Base-by-base conservation (phyloP, 441 rosid species). In the Erodium trifolium region DNA sequence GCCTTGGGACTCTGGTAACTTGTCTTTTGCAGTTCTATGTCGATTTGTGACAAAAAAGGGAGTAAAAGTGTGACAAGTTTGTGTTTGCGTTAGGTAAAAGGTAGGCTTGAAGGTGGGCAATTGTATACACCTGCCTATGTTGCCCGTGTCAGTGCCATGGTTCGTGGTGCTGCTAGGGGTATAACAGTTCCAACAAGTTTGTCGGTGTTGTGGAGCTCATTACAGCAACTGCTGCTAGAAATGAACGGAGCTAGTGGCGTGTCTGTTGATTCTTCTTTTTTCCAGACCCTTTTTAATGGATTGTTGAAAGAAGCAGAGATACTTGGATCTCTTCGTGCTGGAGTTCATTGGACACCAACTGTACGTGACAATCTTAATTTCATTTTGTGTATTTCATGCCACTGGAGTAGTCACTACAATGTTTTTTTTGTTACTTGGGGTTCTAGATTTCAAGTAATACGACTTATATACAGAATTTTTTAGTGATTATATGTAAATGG, bases 81-180 rank as follows among this genome's bases (percentile, higher is more conserved):
- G 13, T 59, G 29, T 71, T 75, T 63, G 59, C 8, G 63, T 64
- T 73, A 93, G 99, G 96, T 93, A 79, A 84, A 87, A 82, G 99
- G 97, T 77, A 88, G 95, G 87, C 96, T 91, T 80, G 96, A 93
- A 87, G 93, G 99, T 72, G 99, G 97, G 64, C 99, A 91, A 49
- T 74, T 93, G 72, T 93, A 91, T 72, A 93, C 97, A 9, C 99
- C 97, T 2, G 97, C 90, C 45, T 89, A 93, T 88, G 95, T 93
- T 78, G 85, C 95, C 60, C 89, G 97, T 71, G 93, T 93, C 72
- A 82, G 87, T 65, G 96, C 96, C 70, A 89, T 91, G 96, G 96
- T 93, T 76, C 87, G 93, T 14, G 97, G 99, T 72, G 97, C 96
- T 72, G 85, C 96, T 2, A 83, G 97, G 78, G 96, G 93, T 68